Percentiles rank a stretch among this genome's conserved stretches.
Evolutionary conservation across 306 rosid species (phyloP).

Genomic region (Mimosa pudica): DNA sequence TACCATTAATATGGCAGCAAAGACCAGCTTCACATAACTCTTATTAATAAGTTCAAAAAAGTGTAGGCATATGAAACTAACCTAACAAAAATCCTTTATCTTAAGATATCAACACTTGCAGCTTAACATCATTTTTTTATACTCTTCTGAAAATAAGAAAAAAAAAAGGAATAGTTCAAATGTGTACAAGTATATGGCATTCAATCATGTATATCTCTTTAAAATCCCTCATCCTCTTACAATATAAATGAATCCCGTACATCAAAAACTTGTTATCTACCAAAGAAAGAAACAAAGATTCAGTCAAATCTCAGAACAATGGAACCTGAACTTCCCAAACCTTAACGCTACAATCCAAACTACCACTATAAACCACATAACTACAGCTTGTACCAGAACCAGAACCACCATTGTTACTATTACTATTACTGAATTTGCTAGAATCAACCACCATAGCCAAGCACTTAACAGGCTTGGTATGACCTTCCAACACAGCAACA

Average conservation of each 20-base stretch:
- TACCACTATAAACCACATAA: slow-evolving; percentile 61
- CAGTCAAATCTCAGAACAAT: slow-evolving; percentile 14
- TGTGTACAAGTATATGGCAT: background rate
- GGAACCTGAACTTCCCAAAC: slow-evolving; percentile 58
- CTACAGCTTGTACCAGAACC: slow-evolving; percentile 19
- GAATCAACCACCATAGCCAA: slow-evolving; percentile 48
- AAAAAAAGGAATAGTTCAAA: background rate
- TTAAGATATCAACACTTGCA: background rate
- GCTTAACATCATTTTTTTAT: background rate
- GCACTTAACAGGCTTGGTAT: slow-evolving; percentile 60
- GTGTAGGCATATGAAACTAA: background rate
- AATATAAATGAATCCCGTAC: background rate
- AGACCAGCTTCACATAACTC: background rate
- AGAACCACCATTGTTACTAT: background rate
- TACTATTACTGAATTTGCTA: background rate
- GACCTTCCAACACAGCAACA: slow-evolving; percentile 67
- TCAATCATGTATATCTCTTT: background rate
- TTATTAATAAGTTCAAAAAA: background rate
- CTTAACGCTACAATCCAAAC: slow-evolving; percentile 66
- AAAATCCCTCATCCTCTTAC: background rate
- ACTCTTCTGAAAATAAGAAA: background rate
- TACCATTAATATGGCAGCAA: background rate
- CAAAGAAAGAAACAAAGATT: background rate
- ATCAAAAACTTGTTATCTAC: background rate
- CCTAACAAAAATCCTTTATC: background rate